Percentiles rank a stretch among this genome's conserved stretches.
Conservation (phyloP, 1,284 basidiomycete species). For the Vanrija pseudolonga region DNA sequence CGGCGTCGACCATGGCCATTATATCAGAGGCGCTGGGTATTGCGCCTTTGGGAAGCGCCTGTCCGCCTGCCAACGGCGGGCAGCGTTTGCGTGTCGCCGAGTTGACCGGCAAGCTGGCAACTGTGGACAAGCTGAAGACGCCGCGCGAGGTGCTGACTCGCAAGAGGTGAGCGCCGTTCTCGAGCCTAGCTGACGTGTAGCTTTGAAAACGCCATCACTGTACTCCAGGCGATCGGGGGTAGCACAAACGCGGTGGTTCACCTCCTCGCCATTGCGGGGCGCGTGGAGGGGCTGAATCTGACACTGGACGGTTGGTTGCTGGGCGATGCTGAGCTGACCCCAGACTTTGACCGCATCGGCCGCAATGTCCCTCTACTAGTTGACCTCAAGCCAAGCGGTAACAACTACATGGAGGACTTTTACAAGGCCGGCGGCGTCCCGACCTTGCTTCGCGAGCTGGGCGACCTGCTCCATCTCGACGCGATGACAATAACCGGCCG, state of each 20-base stretch:
- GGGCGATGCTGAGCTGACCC: background rate
- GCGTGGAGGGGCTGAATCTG: constrained; percentile 44
- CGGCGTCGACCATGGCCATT: constrained; percentile 47
- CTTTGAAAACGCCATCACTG: constrained; percentile 52
- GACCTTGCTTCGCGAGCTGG: constrained; percentile 27
- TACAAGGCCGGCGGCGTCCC: constrained; percentile 52
- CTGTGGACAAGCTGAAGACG: constrained; percentile 19
- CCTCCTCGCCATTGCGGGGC: constrained; percentile 51
- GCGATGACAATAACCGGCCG: constrained; percentile 43
- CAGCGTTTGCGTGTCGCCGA: constrained; percentile 44
- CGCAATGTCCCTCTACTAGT: constrained; percentile 48
- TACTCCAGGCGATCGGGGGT: constrained; percentile 51
- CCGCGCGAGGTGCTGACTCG: constrained; percentile 49
- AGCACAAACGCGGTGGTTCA: constrained; percentile 53
- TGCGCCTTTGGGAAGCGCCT: constrained; percentile 40
- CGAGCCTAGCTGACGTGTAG: no score
- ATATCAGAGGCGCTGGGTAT: constrained; percentile 44
- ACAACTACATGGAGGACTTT: constrained; percentile 52
- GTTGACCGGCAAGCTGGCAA: constrained; percentile 30
- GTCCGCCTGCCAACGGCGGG: constrained; percentile 38
- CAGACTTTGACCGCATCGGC: constrained; percentile 48
- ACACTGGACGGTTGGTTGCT: constrained; percentile 40
- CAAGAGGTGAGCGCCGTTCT: constrained; percentile 14
- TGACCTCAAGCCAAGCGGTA: constrained; percentile 51
- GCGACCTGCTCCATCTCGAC: constrained; percentile 34